Evolutionary conservation across 2,329 filamentous ascomycete species (phyloP), one percentile per base, ranked within the genome.

Genomic region (Diaporthe velutina): DNA sequence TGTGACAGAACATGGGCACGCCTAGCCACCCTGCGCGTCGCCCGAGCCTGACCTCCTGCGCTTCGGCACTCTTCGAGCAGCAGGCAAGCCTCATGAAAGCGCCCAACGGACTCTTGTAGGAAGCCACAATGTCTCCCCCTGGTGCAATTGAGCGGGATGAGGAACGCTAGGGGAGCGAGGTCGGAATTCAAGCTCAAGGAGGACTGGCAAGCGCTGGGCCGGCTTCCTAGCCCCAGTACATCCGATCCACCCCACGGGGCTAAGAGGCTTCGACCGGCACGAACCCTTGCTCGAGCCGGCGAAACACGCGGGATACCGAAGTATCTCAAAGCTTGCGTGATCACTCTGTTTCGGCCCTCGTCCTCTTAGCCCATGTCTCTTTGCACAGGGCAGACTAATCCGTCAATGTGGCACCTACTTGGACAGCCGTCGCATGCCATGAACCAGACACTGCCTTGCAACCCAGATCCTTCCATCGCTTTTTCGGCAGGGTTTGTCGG

Each of bases 191-290:
- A 45, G 38, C 60, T 45, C 28, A 17, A 50, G 25, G 19, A 50
- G 25, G 19, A 28, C 64, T 25, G 30, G 25, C 64, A 67, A 28
- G 64, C n/a, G 30, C 30, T 67, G 64, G 45, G 9, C 64, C 48
- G 64, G 64, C 48, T 33, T 50, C 8, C 33, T 0, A 54, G 64
- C 17, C 35, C 45, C 64, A 54, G 7, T 40, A 40, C 55, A 50
- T 61, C 55, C 55, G 25, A 42, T 61, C 19, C 55, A 73, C 71
- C 74, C 71, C 71, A 70, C 64, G 74, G 64, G 13, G 50, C 74
- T 70, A 73, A 61, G 28, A n/a, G 64, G 48, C 35, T 57, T 75
- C 42, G 55, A 73, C 73, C 70, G 61, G 57, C 57, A 70, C 54
- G 33, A 70, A 52, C 25, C 61, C 45, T 64, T 64, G 52, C 64